Conservation (phyloP, 2,329 filamentous ascomycete genomes). For the Penicillium sp. region DNA sequence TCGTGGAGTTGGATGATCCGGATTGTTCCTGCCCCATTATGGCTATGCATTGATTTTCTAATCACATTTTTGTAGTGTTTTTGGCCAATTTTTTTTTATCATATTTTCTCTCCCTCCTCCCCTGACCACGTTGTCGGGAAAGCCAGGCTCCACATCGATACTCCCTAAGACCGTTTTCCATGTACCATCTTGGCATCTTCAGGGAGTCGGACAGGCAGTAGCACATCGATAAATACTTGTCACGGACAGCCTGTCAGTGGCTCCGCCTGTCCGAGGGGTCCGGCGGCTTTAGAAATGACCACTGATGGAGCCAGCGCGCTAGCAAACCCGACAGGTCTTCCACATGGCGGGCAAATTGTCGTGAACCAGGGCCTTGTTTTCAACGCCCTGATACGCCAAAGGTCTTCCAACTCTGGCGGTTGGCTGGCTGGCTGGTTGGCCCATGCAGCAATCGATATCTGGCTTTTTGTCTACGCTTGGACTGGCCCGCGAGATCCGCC, state of each 20-base stretch:
- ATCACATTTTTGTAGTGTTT: background rate
- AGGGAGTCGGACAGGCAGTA: too few relatives aligned
- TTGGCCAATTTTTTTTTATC: background rate
- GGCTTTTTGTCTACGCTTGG: conserved; percentile 9
- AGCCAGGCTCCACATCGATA: conserved; percentile 2
- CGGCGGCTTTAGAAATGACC: conserved; percentile 29
- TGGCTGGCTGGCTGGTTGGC: conserved; percentile 19
- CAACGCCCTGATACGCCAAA: background rate
- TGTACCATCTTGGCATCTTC: background rate
- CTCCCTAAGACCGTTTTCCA: background rate
- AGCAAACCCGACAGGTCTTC: conserved; percentile 22
- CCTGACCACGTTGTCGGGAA: conserved; percentile 7
- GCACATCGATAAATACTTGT: conserved; percentile 13
- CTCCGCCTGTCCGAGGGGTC: conserved; percentile 27
- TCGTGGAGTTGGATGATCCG: conserved; percentile 5
- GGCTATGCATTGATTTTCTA: background rate
- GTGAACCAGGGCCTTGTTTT: conserved; percentile 20
- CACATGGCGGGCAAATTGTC: conserved; percentile 9
- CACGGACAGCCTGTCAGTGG: conserved; percentile 34
- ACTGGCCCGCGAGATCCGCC: conserved; percentile 16
- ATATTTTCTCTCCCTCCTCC: background rate
- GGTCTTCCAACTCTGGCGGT: conserved; percentile 10
- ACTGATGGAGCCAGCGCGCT: conserved; percentile 26
- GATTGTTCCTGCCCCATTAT: background rate
- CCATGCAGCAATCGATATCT: conserved; percentile 23